Evolutionary conservation across 2,329 filamentous ascomycete species (phyloP), one percentile per base, ranked within the genome.

Genomic region (Grosmannia serpens): DNA sequence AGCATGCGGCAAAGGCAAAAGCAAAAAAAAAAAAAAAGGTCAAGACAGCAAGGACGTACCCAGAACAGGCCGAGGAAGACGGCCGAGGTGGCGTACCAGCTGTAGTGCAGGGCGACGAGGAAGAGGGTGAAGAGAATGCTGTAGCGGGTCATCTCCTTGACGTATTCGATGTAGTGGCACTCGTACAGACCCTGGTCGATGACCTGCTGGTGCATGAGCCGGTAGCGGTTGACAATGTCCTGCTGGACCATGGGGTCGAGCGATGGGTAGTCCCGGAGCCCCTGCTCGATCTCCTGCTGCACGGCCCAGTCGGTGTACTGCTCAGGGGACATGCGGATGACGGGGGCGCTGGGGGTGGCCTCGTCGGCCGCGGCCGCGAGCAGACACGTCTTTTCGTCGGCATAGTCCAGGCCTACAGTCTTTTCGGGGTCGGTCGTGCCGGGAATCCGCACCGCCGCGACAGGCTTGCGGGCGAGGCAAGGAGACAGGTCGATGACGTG

Each of bases 21-120:
- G 20, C 17, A 17, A 44, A 38, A 49, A 91, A 24, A 11, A 22
- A 10, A 26, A 38, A 50, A 17, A n/a, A 24, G 29, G 41, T 4
- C 8, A 7, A 35, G 10, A 13, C 9, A 46, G 4, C 9, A 24
- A 55, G 58, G 52, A 47, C 69, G 47, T 70, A 80, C 77, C 80
- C 83, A 86, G 67, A 85, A 85, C 17, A 82, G 58, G 4, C 83
- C 84, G n/a, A 86, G 68, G 62, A 80, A 82, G 22, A 78, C 62
- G 41, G 81, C 80, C 3, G 81, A 84, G 1, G 77, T 75, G 56
- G 80, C 67, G 67, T 82, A 85, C 80, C 81, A 85, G 46, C 73
- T 72, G 35, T 69, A 66, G 59, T 70, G 69, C 2, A 86, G 70
- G 2, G 75, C 64, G 22, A 72, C 65, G 11, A 77, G 58, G 65